Evolutionary conservation across 768 basidiomycete species (phyloP), one percentile per base, ranked within the genome.

Genomic region (Suillus americanus): DNA sequence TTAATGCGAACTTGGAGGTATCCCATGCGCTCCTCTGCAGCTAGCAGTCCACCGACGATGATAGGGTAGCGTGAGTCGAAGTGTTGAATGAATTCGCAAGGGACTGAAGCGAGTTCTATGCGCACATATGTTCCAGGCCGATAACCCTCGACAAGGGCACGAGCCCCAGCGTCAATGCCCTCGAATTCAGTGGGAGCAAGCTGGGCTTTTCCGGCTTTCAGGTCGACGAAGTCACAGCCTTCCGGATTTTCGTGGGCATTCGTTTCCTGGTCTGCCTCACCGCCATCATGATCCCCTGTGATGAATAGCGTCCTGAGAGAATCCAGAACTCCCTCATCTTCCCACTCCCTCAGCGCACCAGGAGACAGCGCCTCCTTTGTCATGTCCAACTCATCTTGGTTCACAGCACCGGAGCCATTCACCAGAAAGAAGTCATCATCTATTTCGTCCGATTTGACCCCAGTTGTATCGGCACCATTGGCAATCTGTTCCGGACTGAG

Each of bases 1-100:
- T 99, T 99, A 77, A 99, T 89, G 62, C 97, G 87, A 38, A 96
- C 95, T 76, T 98, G 96, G 23, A 98, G 83, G 79, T 89, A 97
- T 2, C 95, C 96, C 72, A 97, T 95, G 25, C 89, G 85, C 77
- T 96, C 93, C 78, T 99, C 97, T 0, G 93, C 86, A 0, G 92
- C 84, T 5, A 96, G 83, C 8, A 99, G 83, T 1, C 97, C 97
- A 16, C 97, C 97, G 61, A 98, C 85, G 67, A 99, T 82, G 74
- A 99, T 87, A 5, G 97, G 97, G 70, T 90, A 95, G 9, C 83
- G 79, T 2, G 97, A 93, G 73, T 99, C 91, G 75, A 99, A 99
- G 78, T 98, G 81, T 69, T 95, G 90, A 59, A 97, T 83, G 80
- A 99, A 85, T 77, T 99, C 96, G 80, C 88, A 90, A 0, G 97